A percentile compares a stretch with the other conserved stretches of the same genome.
Conservation (phyloP, 2,329 filamentous ascomycete species). For the Aspergillus tubingensis region DNA sequence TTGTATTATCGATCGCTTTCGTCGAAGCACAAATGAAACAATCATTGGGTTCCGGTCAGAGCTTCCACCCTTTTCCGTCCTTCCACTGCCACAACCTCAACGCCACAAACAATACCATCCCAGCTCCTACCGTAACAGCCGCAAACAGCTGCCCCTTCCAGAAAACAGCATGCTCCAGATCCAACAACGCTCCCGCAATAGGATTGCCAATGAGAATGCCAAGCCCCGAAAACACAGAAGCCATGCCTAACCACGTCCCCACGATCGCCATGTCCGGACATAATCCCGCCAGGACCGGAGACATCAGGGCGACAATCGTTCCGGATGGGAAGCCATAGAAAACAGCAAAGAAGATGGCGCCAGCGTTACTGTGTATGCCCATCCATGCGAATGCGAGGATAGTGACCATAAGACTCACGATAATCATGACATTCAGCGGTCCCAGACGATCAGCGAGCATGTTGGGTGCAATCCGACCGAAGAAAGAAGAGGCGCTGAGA, state of each 20-base stretch:
- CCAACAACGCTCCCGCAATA: conserved; percentile 21
- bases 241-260: conserved; percentile 48
- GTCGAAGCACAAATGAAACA: not conserved
- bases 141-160: not conserved
- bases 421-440: conserved; percentile 45
- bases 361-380: conserved; percentile 24
- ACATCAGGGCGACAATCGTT: conserved; percentile 42
- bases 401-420: conserved; percentile 29
- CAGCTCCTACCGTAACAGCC: not conserved
- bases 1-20: too few species aligned
- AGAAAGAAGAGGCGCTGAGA: conserved; percentile 56
- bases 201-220: conserved; percentile 29
- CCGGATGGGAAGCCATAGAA: conserved; percentile 47
- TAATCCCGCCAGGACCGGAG: conserved; percentile 38
- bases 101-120: not conserved
- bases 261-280: conserved; percentile 33
- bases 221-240: conserved; percentile 28
- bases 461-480: conserved; percentile 56
- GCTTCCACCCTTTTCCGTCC: not conserved
- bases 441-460: conserved; percentile 54
- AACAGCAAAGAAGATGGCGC: conserved; percentile 35
- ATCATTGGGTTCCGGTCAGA: not conserved
- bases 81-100: not conserved
- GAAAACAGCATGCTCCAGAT: not conserved
- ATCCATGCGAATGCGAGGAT: conserved; percentile 40